Base-by-base conservation (phyloP, 1,284 basidiomycete species). In the Ustilago loliicola region DNA sequence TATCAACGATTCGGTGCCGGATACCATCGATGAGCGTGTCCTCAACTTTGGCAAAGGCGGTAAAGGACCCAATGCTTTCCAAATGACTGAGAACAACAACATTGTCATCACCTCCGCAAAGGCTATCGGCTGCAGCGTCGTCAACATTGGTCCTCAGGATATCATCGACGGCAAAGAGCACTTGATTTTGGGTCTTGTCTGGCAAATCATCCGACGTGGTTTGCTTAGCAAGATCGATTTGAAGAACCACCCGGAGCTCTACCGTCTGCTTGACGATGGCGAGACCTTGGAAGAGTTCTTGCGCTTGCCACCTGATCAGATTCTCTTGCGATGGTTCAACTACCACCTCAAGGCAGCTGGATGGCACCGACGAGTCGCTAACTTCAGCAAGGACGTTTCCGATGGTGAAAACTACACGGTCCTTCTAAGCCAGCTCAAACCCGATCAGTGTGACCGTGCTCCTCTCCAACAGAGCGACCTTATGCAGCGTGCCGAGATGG, bases 51-150 rank as follows among this genome's bases (percentile, higher is more conserved):
- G 81, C 59, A 85, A 86, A 27, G 86, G 71, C 19, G 88, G 87
- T 50, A 88, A 88, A 78, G 85, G 85, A 75, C 81, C 91, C 91
- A 23, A 90, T 96, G 67, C 98, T 95, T 99, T 99, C 91, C 95
- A 98, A 86, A 98, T 98, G 87, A 98, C 96, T 0, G 96, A 99
- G 87, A 99, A 99, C 90, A 98, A 99, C 90, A 99, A 98, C 88
- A 96, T 99, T 82, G 96, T 99, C 86, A 98, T 99, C 88, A 93
- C 94, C 11, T 99, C 97, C 36, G 92, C 96, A 50, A 96, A 98
- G 88, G 96, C 94, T 87, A 98, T 99, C 80, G 96, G 96, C 40
- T 98, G 97, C 87, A 96, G 94, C 9, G 95, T 98, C 59, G 96
- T 99, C 87, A 99, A 99, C 88, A 98, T 99, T 79, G 96, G 97